phyloP scores from a whole-genome alignment of 768 basidiomycete genomes.

The Floccularia luteovirens region DNA sequence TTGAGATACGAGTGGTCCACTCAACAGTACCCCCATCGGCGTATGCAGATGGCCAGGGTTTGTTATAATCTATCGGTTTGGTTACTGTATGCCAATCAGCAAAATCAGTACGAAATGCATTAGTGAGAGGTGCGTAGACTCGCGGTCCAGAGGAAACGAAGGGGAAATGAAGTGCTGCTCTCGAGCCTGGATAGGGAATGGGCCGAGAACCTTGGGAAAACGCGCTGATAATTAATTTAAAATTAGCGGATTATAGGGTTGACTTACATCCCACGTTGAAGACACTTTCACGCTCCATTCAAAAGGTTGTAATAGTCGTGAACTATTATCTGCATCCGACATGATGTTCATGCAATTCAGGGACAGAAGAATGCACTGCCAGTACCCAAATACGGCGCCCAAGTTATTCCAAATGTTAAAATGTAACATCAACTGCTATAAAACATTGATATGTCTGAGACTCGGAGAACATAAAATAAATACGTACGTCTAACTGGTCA shows the following conservation, averaged over 20 bases:
- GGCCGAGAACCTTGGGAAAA: conserved; percentile 65
- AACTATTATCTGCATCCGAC: too few species aligned
- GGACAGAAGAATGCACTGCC: too few species aligned
- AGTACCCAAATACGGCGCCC: too few species aligned
- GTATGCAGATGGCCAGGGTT: conserved; percentile 59
- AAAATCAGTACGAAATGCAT: conserved; percentile 1
- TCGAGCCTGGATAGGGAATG: conserved; percentile 78
- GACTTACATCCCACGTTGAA: conserved; percentile 30
- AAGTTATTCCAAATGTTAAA: too few species aligned
- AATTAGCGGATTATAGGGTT: not conserved
- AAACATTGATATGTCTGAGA: too few species aligned
- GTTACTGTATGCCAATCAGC: conserved; percentile 27
- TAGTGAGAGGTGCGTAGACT: conserved; percentile 11
- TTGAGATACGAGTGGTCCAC: conserved; percentile 44
- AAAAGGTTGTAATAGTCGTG: too few species aligned
- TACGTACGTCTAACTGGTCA: too few species aligned
- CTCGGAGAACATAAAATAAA: too few species aligned
- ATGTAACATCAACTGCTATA: too few species aligned
- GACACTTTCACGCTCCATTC: conserved; percentile 10
- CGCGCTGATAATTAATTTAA: not conserved
- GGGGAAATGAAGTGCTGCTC: conserved; percentile 83
- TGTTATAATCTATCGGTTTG: conserved; percentile 37
- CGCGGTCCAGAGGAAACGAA: conserved; percentile 63
- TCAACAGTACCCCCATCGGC: conserved; percentile 53
- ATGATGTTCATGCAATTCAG: too few species aligned